Conservation (phyloP, 495 filamentous ascomycete genomes). For the Tuber calosporum region DNA sequence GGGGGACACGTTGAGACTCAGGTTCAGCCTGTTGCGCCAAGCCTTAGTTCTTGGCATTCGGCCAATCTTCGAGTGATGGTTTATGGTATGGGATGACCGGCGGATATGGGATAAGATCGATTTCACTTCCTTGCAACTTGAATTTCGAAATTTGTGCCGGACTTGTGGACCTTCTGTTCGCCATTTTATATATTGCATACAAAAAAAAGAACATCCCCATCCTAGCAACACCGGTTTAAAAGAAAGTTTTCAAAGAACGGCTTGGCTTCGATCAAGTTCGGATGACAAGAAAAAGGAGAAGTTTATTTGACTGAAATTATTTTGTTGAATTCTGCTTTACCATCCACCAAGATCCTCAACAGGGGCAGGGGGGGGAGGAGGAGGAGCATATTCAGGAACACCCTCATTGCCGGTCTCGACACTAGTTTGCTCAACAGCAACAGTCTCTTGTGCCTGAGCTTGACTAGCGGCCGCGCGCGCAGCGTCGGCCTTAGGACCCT, state of each 20-base stretch:
- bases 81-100: not conserved
- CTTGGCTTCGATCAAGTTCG: not conserved
- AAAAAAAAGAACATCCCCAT: not conserved
- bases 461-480: slow-evolving; percentile 87
- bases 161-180: not conserved
- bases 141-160: not conserved
- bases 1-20: slow-evolving; percentile 37
- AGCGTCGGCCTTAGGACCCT: slow-evolving; percentile 42
- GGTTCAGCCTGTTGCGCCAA: not conserved
- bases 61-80: not conserved
- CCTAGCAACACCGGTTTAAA: not conserved
- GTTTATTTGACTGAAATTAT: slow-evolving; percentile 25
- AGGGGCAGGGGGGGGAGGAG: not conserved
- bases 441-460: slow-evolving; percentile 53
- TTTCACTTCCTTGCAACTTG: not conserved
- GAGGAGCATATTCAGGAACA: slow-evolving; percentile 13
- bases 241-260: not conserved
- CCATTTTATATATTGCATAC: not conserved
- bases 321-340: slow-evolving; percentile 23
- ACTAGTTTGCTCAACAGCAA: slow-evolving; percentile 48
- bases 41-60: not conserved
- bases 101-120: not conserved
- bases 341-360: slow-evolving; percentile 10
- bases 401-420: slow-evolving; percentile 41
- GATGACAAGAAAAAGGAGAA: not conserved